These are phyloP conservation scores for Plasmopara muralis DNA, from an alignment of 352 stramenopile genomes.

Conservation along the genomic window DNA sequence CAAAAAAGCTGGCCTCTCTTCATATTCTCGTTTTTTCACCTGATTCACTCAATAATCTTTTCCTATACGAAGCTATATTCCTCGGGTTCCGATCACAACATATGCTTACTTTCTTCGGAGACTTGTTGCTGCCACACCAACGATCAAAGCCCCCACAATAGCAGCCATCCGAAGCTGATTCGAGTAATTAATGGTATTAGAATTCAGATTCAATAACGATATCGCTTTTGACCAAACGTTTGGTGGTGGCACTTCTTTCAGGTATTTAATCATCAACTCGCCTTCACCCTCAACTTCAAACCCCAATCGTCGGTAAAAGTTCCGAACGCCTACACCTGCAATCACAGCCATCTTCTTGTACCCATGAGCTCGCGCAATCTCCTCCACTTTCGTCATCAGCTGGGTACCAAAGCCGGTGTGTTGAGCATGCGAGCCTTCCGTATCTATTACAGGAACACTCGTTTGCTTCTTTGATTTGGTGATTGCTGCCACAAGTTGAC, in stretches of 20 bases:
- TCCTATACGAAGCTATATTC: too few species aligned
- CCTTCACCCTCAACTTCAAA: slow-evolving; percentile 84
- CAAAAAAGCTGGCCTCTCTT: too few species aligned
- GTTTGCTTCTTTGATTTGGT: slow-evolving; percentile 33
- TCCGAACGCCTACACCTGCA: slow-evolving; percentile 84
- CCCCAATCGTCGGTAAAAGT: slow-evolving; percentile 87
- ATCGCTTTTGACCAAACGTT: slow-evolving; percentile 7
- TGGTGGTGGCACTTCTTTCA: slow-evolving; percentile 19
- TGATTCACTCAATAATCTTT: too few species aligned
- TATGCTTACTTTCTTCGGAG: neutral
- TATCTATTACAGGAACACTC: slow-evolving; percentile 9
- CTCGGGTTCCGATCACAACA: too few species aligned
- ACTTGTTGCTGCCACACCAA: neutral
- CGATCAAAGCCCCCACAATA: neutral
- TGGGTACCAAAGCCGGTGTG: slow-evolving; percentile 86
- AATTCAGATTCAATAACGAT: neutral
- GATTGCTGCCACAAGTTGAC: slow-evolving; percentile 66
- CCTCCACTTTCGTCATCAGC: slow-evolving; percentile 77
- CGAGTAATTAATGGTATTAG: neutral
- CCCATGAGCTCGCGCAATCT: slow-evolving; percentile 62
- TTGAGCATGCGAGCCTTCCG: slow-evolving; percentile 56
- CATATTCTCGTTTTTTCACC: too few species aligned
- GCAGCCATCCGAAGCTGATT: neutral
- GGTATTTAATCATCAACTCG: slow-evolving; percentile 84
- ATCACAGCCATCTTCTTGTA: slow-evolving; percentile 86